These are phyloP conservation scores for Lactifluus hygrophoroides DNA, from an alignment of 768 basidiomycete species.

Conservation along the genomic window DNA sequence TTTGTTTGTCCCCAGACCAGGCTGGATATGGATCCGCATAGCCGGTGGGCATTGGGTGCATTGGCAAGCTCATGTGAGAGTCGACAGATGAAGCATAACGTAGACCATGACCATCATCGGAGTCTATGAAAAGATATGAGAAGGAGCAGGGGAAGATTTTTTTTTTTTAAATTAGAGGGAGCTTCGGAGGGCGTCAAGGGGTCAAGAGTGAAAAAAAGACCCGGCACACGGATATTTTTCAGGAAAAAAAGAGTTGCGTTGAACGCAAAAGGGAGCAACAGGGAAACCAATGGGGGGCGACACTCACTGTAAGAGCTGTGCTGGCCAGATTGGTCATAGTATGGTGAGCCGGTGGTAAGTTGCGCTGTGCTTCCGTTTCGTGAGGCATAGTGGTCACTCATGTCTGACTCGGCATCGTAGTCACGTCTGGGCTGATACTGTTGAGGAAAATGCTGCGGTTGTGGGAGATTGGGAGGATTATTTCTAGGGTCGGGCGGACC, in stretches of 20 bases:
- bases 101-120: slow-evolving; percentile 26
- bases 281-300: neutral
- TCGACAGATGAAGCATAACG: slow-evolving; percentile 29
- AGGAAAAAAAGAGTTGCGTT: neutral
- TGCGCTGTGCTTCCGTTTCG: slow-evolving; percentile 20
- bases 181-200: neutral
- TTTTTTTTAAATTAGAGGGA: too few species aligned
- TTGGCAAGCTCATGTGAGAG: slow-evolving; percentile 27
- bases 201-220: neutral
- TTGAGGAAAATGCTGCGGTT: slow-evolving; percentile 22
- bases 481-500: slow-evolving; percentile 28
- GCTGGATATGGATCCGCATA: slow-evolving; percentile 77
- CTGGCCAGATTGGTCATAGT: slow-evolving; percentile 19
- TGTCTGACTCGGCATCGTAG: slow-evolving; percentile 23
- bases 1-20: slow-evolving; percentile 87
- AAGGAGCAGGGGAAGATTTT: neutral
- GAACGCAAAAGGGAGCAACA: neutral
- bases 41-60: slow-evolving; percentile 21
- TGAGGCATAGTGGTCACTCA: slow-evolving; percentile 18
- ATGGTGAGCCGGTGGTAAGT: slow-evolving; percentile 3
- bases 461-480: slow-evolving; percentile 25
- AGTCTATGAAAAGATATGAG: slow-evolving; percentile 22
- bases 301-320: slow-evolving; percentile 21
- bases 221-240: neutral
- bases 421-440: slow-evolving; percentile 14